Percentiles rank a stretch among this genome's conserved stretches.
Conservation (phyloP, 2,329 filamentous ascomycete genomes). For the Ilyonectria destructans region DNA sequence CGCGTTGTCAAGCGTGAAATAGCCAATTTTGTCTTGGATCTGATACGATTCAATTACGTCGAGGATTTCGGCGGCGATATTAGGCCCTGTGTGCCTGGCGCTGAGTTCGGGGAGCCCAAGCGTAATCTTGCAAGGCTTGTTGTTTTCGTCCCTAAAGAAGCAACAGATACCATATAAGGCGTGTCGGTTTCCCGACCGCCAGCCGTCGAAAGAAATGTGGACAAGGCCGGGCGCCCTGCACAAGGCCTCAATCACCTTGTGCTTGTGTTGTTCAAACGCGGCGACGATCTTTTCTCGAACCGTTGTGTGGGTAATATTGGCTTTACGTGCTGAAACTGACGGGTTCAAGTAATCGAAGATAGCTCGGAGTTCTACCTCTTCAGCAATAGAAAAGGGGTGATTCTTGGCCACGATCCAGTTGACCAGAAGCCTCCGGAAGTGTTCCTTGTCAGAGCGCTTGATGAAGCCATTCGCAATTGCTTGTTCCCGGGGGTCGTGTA, state of each 20-base stretch:
- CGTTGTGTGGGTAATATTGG: slow-evolving; percentile 1
- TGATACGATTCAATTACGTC: background rate
- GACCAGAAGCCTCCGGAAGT: slow-evolving; percentile 30
- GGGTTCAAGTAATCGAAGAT: slow-evolving; percentile 12
- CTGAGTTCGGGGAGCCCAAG: slow-evolving; percentile 38
- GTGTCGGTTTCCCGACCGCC: slow-evolving; percentile 25
- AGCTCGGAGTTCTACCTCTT: slow-evolving; percentile 14
- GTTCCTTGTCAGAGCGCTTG: slow-evolving; percentile 11
- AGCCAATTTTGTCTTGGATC: no score
- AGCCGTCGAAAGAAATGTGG: slow-evolving; percentile 39
- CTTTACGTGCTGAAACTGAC: slow-evolving; percentile 15
- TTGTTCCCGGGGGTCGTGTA: slow-evolving; percentile 12
- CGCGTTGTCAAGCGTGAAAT: no score
- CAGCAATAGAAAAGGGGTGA: slow-evolving; percentile 19
- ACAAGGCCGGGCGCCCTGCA: slow-evolving; percentile 14
- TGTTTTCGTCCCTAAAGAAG: slow-evolving; percentile 24
- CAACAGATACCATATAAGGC: slow-evolving; percentile 36
- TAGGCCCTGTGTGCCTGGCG: slow-evolving; percentile 23
- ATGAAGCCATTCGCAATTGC: slow-evolving; percentile 14
- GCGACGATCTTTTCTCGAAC: background rate
- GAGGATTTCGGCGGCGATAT: slow-evolving; percentile 27
- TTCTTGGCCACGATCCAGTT: slow-evolving; percentile 34
- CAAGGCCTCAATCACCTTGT: slow-evolving; percentile 11
- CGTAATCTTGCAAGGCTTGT: slow-evolving; percentile 30
- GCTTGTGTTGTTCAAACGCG: slow-evolving; percentile 18